Base-by-base conservation (phyloP, 2,329 filamentous ascomycete genomes). In the Arachnopeziza araneosa region DNA sequence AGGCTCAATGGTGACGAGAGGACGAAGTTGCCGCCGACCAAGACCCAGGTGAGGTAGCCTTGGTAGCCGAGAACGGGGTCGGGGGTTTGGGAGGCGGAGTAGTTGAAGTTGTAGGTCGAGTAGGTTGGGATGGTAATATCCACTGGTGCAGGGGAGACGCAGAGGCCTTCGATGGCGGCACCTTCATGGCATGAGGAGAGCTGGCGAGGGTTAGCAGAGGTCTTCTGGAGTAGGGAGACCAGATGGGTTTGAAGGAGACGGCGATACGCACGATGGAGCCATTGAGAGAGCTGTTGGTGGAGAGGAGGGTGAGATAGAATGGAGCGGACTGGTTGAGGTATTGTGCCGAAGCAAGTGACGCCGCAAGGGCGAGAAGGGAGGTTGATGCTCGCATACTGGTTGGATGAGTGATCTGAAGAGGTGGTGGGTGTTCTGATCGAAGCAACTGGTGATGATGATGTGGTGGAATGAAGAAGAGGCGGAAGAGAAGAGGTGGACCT, bases 1-100 rank as follows among this genome's bases (percentile, higher is more conserved):
- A 81, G 72, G 17, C 59, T 63, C 61, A 78, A 62, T 1, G 73
- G 70, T 2, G 73, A 73, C 0, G 74, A 73, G 9, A 71, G 67
- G 17, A 69, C 68, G 36, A 75, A 65, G 53, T 68, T 67, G 7
- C 54, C 58, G 24, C 62, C 66, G 12, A 22, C 58, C 12, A 73
- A 66, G 0, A 56, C 23, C 55, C 58, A 71, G 9, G 66, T 69
- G 0, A 72, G 51, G 26, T 66, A 48, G 26, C 70, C 70, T 1
- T 56, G 24, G 30, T 59, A 36, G 21, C 68, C 66, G 22, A 68
- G 64, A 19, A 50, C 14, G 30, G 23, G 32, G 44, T 12, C 19
- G 5, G 32, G 17, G 30, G n/a, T 10, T 22, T n/a, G 14, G 7
- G 21, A 19, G n/a, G 22, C 4, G 48, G 36, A 26, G 52, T 54